Evolutionary conservation across 768 basidiomycete species (phyloP).

Genomic region (Hysterangium stoloniferum): DNA sequence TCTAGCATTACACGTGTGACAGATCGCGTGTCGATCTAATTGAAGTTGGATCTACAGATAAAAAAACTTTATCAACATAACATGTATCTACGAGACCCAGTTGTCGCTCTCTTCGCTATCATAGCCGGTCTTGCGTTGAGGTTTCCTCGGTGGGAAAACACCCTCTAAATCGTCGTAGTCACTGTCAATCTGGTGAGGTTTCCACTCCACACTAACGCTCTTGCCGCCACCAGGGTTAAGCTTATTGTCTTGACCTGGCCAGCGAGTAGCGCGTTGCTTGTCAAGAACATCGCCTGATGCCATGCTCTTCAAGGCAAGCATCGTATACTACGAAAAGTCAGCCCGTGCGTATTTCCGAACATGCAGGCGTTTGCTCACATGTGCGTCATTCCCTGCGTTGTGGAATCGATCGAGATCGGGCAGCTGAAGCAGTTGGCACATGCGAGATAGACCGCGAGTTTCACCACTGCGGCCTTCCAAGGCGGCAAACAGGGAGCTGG

Average conservation of each 20-base stretch:
- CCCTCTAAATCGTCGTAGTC: constrained; percentile 15
- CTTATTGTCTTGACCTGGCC: constrained; percentile 47
- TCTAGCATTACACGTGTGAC: no score
- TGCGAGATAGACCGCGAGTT: constrained; percentile 48
- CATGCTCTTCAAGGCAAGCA: constrained; percentile 61
- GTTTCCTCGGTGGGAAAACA: constrained; percentile 4
- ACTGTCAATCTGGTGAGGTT: constrained; percentile 12
- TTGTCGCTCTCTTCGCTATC: neutral
- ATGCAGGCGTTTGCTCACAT: constrained; percentile 37
- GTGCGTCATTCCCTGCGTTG: constrained; percentile 85
- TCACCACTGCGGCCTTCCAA: constrained; percentile 56
- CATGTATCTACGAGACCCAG: neutral
- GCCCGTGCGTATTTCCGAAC: neutral
- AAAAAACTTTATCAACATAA: no score
- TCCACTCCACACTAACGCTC: constrained; percentile 10
- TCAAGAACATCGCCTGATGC: constrained; percentile 67
- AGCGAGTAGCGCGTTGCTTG: constrained; percentile 67
- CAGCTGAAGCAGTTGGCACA: constrained; percentile 58
- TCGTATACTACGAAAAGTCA: constrained; percentile 47
- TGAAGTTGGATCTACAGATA: no score
- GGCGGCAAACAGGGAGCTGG: constrained; percentile 66
- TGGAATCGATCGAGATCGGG: constrained; percentile 46
- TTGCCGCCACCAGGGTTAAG: constrained; percentile 4
- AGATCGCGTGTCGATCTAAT: no score
- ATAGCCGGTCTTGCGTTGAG: neutral